These are phyloP conservation scores for Massarina eburnea DNA, from an alignment of 2,329 filamentous ascomycete genomes.

Conservation along the genomic window DNA sequence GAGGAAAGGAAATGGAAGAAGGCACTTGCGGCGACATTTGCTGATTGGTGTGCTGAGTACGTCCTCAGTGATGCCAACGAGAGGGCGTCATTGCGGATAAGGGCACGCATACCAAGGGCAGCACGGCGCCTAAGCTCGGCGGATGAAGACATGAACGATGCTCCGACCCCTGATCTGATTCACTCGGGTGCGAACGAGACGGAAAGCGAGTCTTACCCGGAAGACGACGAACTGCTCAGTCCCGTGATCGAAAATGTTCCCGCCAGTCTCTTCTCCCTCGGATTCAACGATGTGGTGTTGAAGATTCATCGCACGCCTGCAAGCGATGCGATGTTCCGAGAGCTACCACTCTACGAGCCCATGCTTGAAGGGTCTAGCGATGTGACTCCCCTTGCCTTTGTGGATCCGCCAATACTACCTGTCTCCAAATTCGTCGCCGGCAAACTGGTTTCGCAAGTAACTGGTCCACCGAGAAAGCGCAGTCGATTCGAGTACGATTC, in stretches of 20 bases:
- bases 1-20: slow-evolving; percentile 95
- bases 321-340: slow-evolving; percentile 74
- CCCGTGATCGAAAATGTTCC: slow-evolving; percentile 58
- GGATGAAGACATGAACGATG: slow-evolving; percentile 41
- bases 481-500: slow-evolving; percentile 82
- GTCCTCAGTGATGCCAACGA: slow-evolving; percentile 65
- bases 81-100: slow-evolving; percentile 69
- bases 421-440: slow-evolving; percentile 86
- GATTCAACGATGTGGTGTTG: slow-evolving; percentile 80
- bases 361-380: slow-evolving; percentile 35
- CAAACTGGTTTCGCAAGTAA: slow-evolving; percentile 69
- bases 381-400: slow-evolving; percentile 34
- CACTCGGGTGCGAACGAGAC: slow-evolving; percentile 41
- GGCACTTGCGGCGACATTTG: slow-evolving; percentile 75
- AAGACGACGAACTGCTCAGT: slow-evolving; percentile 45
- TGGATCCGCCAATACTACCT: slow-evolving; percentile 65
- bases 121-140: slow-evolving; percentile 13
- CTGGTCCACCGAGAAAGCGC: slow-evolving; percentile 69
- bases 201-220: slow-evolving; percentile 41
- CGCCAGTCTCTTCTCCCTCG: slow-evolving; percentile 80
- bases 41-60: slow-evolving; percentile 82
- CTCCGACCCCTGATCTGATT: slow-evolving; percentile 43
- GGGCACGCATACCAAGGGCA: slow-evolving; percentile 45
- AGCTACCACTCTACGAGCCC: slow-evolving; percentile 75
- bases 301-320: slow-evolving; percentile 72